Evolutionary conservation across 192 early-diverging fungal genomes (phyloP), one percentile per base, ranked within the genome.

Genomic region (Podila verticillata): DNA sequence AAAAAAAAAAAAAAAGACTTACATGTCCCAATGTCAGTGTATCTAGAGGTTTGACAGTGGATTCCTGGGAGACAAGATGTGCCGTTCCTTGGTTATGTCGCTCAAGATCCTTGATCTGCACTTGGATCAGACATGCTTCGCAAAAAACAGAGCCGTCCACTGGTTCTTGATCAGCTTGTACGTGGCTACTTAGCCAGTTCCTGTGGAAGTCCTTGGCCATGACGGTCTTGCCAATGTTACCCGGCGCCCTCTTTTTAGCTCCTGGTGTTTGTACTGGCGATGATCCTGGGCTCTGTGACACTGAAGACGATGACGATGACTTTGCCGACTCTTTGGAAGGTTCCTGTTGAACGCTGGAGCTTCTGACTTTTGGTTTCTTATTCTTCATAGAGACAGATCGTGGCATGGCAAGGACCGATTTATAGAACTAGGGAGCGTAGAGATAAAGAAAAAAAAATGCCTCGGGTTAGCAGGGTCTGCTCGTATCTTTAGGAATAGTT

Each of bases 31-130:
- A 70, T 0, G 65, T 66, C 61, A 80, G 32, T 2, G 63, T 26
- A 59, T 72, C 70, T 24, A 80, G 48, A 0, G 77, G 77, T 29
- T 80, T 66, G 32, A 80, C 48, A 24, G 36, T 65, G 0, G 66
- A 80, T 17, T 80, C 70, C n/a, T 72, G 63, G 20, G 77, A 80
- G 29, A 80, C 68, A 32, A 80, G 54, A 34, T 80, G 77, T 13
- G 69, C 70, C 13, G 70, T 72, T 2, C 77, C 77, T 22, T 68
- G 35, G 3, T 44, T 65, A 24, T 80, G 77, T 29, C 69, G 62
- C 2, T 67, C 70, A 13, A 66, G n/a, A 54, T 80, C 77, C 31
- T 68, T 65, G 22, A 67, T 29, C 3, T 70, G 68, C 6, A 80
- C 70, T 29, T 72, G 69, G 8, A 72, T 80, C n/a, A 72, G 69